Evolutionary conservation across 768 basidiomycete genomes (phyloP).

Genomic region (Paxillus involutus): DNA sequence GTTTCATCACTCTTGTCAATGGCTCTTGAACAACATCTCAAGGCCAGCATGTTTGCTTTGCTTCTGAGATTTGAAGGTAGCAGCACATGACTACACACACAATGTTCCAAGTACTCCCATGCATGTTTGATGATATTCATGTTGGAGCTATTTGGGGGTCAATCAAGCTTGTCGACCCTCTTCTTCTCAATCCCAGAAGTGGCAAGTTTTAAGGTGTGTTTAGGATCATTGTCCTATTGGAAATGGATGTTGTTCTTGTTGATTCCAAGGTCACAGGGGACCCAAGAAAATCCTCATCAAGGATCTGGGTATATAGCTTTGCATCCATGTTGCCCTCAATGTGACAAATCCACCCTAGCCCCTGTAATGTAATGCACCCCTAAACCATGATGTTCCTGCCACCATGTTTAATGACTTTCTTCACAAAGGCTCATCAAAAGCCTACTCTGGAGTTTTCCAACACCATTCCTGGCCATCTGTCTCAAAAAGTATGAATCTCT

Average conservation of each 20-base stretch:
- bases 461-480: slow-evolving; percentile 34
- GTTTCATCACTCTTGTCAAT: no score
- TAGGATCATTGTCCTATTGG: slow-evolving; percentile 39
- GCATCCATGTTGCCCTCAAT: slow-evolving; percentile 35
- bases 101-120: no score
- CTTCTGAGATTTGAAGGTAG: no score
- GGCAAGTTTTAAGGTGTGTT: slow-evolving; percentile 31
- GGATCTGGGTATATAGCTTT: slow-evolving; percentile 27
- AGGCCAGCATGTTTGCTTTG: no score
- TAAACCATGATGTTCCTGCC: slow-evolving; percentile 37
- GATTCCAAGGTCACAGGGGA: no score
- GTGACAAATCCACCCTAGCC: slow-evolving; percentile 29
- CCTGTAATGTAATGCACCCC: slow-evolving; percentile 32
- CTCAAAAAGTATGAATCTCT: slow-evolving; percentile 29
- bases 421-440: slow-evolving; percentile 17
- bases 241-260: slow-evolving; percentile 15
- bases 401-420: slow-evolving; percentile 35
- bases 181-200: slow-evolving; percentile 30
- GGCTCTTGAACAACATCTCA: no score
- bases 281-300: slow-evolving; percentile 29
- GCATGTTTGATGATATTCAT: slow-evolving; percentile 33
- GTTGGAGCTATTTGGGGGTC: slow-evolving; percentile 35
- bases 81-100: no score
- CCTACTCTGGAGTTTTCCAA: slow-evolving; percentile 27
- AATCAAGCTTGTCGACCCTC: slow-evolving; percentile 25